These are phyloP conservation scores for Chaetomium fimeti DNA, from an alignment of 495 filamentous ascomycete genomes.

Conservation along the genomic window DNA sequence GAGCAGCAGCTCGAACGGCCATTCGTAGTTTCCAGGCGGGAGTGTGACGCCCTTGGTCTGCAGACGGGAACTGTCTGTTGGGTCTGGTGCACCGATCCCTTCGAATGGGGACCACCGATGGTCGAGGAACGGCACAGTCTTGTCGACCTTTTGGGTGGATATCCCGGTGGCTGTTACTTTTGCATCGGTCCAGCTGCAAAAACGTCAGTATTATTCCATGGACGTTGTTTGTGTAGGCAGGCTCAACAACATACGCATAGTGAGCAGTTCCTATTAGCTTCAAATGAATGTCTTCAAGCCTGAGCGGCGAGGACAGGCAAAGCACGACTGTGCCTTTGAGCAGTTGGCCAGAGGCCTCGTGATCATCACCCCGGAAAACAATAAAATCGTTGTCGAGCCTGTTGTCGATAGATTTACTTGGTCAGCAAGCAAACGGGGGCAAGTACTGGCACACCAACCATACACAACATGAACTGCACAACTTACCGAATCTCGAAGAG, in stretches of 20 bases:
- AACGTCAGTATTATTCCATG: slow-evolving; percentile 7
- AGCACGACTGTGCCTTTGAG: slow-evolving; percentile 73
- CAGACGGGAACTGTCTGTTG: slow-evolving; percentile 24
- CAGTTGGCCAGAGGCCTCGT: slow-evolving; percentile 72
- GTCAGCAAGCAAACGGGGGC: slow-evolving; percentile 9
- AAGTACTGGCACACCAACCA: neutral
- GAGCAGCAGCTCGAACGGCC: slow-evolving; percentile 77
- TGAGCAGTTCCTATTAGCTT: slow-evolving; percentile 69
- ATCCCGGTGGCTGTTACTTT: slow-evolving; percentile 51
- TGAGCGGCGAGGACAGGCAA: slow-evolving; percentile 66
- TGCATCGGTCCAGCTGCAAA: slow-evolving; percentile 48
- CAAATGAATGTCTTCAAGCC: slow-evolving; percentile 69
- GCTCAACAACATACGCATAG: slow-evolving; percentile 55
- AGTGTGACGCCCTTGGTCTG: slow-evolving; percentile 57
- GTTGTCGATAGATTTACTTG: neutral
- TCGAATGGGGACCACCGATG: slow-evolving; percentile 52
- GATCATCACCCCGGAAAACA: slow-evolving; percentile 70
- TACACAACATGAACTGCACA: neutral
- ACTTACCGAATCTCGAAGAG: slow-evolving; percentile 58
- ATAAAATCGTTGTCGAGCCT: slow-evolving; percentile 79
- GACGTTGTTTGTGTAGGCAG: neutral
- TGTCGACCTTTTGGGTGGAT: slow-evolving; percentile 49
- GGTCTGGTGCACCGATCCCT: slow-evolving; percentile 31
- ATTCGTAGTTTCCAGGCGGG: slow-evolving; percentile 81
- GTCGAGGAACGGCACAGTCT: slow-evolving; percentile 43